Conservation (phyloP, 73 alveolate species). For the Symbiodinium natans region DNA sequence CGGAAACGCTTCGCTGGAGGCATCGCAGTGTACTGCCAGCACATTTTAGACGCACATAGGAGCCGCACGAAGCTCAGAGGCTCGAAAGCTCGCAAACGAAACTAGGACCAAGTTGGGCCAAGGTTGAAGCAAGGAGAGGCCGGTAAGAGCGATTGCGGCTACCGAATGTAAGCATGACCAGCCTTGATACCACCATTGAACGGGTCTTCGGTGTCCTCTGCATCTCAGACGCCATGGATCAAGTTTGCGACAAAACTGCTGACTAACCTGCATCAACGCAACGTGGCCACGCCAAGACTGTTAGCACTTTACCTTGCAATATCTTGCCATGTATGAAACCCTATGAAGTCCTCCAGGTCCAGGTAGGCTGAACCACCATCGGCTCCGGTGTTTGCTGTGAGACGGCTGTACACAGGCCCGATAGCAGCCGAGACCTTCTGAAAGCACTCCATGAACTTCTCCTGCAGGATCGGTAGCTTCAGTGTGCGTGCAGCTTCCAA, state of each 20-base stretch:
- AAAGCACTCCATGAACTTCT: constrained; percentile 87
- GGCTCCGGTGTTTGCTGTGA: constrained; percentile 90
- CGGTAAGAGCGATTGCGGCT: too few species aligned
- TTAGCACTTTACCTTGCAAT: too few species aligned
- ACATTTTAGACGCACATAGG: background rate
- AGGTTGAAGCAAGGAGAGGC: too few species aligned
- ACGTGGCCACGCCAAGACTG: too few species aligned
- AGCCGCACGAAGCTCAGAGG: constrained; percentile 4
- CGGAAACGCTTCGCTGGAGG: constrained; percentile 98
- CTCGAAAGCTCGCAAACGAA: too few species aligned
- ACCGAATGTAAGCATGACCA: too few species aligned
- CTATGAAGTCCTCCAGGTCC: constrained; percentile 95
- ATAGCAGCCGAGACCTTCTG: constrained; percentile 83
- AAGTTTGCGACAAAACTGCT: too few species aligned
- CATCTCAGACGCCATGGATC: too few species aligned
- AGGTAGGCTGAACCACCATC: constrained; percentile 97
- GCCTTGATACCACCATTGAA: constrained; percentile 96
- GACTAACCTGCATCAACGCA: too few species aligned
- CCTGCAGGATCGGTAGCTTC: background rate
- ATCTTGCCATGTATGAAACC: too few species aligned
- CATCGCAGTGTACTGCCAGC: constrained; percentile 95
- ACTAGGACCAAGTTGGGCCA: background rate
- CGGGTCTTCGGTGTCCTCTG: constrained; percentile 96
- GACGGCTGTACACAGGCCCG: constrained; percentile 59
- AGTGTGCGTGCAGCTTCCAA: background rate